Evolutionary conservation across 164 flowering plant species (phyloP).

Genomic region (Platanus orientalis): DNA sequence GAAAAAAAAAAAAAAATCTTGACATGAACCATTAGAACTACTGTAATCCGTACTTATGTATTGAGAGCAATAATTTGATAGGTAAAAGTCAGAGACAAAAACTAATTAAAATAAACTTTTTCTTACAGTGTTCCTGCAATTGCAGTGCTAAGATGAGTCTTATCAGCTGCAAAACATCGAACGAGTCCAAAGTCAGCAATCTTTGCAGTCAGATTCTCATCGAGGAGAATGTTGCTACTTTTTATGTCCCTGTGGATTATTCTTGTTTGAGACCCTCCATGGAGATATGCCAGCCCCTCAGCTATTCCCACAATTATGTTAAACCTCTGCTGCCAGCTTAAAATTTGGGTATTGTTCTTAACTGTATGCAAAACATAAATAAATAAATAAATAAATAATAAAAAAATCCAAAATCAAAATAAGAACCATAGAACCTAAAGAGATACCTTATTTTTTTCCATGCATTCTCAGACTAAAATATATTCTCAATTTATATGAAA

Average conservation of each 20-base stretch:
- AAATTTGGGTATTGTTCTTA: slow-evolving; percentile 25
- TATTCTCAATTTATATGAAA: not conserved
- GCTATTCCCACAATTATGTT: slow-evolving; percentile 68
- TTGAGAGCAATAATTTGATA: too few species aligned
- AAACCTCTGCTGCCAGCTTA: too few species aligned
- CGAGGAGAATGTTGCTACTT: too few species aligned
- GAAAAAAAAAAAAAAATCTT: too few species aligned
- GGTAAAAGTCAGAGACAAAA: not conserved
- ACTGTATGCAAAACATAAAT: slow-evolving; percentile 43
- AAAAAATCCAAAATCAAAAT: too few species aligned
- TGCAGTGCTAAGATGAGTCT: slow-evolving; percentile 70
- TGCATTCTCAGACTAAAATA: not conserved
- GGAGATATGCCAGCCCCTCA: slow-evolving; percentile 72
- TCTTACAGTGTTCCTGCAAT: slow-evolving; percentile 58
- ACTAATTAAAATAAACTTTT: not conserved
- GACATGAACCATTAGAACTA: too few species aligned
- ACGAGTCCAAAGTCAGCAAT: too few species aligned
- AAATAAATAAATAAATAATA: too few species aligned
- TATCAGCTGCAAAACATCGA: slow-evolving; percentile 54
- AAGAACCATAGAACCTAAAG: not conserved
- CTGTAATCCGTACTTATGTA: too few species aligned
- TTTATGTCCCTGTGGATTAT: too few species aligned
- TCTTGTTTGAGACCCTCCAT: slow-evolving; percentile 56
- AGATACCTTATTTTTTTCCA: not conserved
- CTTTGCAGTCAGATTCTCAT: too few species aligned